Percentiles rank a stretch among this genome's conserved stretches.
These are phyloP conservation scores for Fragilariopsis cylindrus DNA, from an alignment of 108 stramenopile genomes.

Conservation along the genomic window DNA sequence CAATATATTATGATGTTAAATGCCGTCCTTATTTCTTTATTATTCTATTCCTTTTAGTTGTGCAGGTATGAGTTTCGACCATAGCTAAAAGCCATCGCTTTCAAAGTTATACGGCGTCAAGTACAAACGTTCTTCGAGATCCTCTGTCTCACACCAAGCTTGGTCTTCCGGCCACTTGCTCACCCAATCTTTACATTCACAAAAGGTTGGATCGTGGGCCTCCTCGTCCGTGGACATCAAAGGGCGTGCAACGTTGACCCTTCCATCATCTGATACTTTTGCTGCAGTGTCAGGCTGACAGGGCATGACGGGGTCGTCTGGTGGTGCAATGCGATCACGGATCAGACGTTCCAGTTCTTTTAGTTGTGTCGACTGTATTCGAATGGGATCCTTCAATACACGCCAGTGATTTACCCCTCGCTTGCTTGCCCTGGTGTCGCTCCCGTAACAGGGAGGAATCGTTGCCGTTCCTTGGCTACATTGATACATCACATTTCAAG, in stretches of 20 bases:
- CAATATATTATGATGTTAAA: too few species aligned
- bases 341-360: constrained; percentile 35
- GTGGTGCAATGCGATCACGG: constrained; percentile 41
- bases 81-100: not conserved
- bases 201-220: constrained; percentile 30
- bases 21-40: too few species aligned
- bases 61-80: too few species aligned
- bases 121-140: constrained; percentile 32
- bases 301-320: constrained; percentile 17
- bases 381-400: constrained; percentile 44
- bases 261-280: constrained; percentile 19
- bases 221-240: constrained; percentile 22
- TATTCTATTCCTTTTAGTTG: too few species aligned
- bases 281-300: constrained; percentile 43
- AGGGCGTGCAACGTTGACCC: constrained; percentile 37
- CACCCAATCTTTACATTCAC: constrained; percentile 47
- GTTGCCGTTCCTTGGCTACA: constrained; percentile 21
- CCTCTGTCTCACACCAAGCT: constrained; percentile 27
- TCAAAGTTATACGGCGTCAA: constrained; percentile 47
- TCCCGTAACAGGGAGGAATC: constrained; percentile 46
- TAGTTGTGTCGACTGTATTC: constrained; percentile 27
- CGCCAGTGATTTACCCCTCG: constrained; percentile 28
- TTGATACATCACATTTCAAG: too few species aligned
- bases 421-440: not conserved
- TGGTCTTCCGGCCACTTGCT: constrained; percentile 37